Conservation (phyloP, 768 basidiomycete species). For the Naganishia antarctica region DNA sequence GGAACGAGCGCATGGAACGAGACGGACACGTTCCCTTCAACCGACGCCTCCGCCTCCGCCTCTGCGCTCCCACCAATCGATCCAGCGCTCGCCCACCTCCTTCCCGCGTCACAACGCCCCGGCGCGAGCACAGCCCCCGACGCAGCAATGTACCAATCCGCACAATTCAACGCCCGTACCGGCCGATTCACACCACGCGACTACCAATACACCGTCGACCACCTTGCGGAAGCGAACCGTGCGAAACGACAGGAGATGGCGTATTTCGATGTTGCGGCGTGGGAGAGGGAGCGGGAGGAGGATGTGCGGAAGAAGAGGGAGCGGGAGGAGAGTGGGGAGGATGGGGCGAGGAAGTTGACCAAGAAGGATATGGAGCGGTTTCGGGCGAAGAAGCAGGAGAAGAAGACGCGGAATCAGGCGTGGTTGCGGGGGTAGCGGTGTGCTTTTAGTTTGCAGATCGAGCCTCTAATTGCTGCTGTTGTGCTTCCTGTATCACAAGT, state of each 20-base stretch:
- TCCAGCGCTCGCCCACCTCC: slow-evolving; percentile 40
- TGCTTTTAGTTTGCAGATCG: too few relatives aligned
- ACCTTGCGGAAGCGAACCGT: slow-evolving; percentile 44
- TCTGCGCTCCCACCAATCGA: slow-evolving; percentile 35
- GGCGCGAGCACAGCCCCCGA: neutral
- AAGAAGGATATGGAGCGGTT: slow-evolving; percentile 49
- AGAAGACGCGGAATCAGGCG: slow-evolving; percentile 38
- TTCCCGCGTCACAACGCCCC: slow-evolving; percentile 33
- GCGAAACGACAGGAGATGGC: slow-evolving; percentile 43
- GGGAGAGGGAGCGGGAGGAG: slow-evolving; percentile 42
- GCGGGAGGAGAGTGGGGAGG: slow-evolving; percentile 23
- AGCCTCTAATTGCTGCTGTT: too few relatives aligned
- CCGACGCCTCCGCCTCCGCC: neutral
- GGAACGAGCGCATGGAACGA: neutral
- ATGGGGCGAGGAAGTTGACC: slow-evolving; percentile 33
- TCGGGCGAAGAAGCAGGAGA: slow-evolving; percentile 42
- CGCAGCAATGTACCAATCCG: slow-evolving; percentile 33
- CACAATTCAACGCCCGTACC: slow-evolving; percentile 46
- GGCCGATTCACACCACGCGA: slow-evolving; percentile 44
- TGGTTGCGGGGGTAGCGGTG: slow-evolving; percentile 42
- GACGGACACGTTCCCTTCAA: slow-evolving; percentile 1
- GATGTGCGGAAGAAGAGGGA: slow-evolving; percentile 31
- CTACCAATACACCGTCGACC: slow-evolving; percentile 39
- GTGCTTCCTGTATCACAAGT: too few relatives aligned
- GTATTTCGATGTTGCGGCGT: slow-evolving; percentile 47